Evolutionary conservation across 2,329 filamentous ascomycete genomes (phyloP).

Genomic region (Scytalidium sp.): DNA sequence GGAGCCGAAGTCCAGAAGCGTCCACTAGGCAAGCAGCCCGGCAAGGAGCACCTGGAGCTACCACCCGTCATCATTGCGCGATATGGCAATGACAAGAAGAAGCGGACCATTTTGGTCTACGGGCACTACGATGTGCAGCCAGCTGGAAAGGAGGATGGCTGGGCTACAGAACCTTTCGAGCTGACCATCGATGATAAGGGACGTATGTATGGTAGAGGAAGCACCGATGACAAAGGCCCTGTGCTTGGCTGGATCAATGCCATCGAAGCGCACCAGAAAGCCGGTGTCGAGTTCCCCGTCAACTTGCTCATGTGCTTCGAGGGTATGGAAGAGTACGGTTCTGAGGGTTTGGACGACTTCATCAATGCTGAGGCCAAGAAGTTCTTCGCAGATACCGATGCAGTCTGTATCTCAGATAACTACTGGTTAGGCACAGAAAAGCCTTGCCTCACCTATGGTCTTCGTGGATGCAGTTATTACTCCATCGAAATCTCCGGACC

Average conservation of each 20-base stretch:
- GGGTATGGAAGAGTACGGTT: constrained; percentile 99
- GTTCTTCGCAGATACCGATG: constrained; percentile 93
- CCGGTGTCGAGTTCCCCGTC: constrained; percentile 89
- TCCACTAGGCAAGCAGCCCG: constrained; percentile 85
- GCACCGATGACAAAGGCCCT: constrained; percentile 96
- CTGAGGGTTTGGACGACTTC: constrained; percentile 92
- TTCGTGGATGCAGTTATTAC: constrained; percentile 98
- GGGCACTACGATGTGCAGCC: constrained; percentile 99
- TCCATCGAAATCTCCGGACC: constrained; percentile 86
- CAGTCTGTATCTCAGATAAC: constrained; percentile 98
- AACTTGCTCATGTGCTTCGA: constrained; percentile 99
- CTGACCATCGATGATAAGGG: constrained; percentile 85
- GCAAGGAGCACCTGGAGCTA: constrained; percentile 84
- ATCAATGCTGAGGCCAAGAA: constrained; percentile 88
- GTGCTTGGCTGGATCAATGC: constrained; percentile 97
- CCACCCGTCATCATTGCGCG: constrained; percentile 89
- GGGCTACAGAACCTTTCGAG: constrained; percentile 92
- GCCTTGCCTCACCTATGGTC: constrained; percentile 94
- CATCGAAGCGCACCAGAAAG: constrained; percentile 96
- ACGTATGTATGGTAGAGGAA: constrained; percentile 93
- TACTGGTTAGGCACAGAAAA: constrained; percentile 99
- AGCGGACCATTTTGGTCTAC: constrained; percentile 94
- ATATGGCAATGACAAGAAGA: constrained; percentile 88
- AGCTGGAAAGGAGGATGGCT: constrained; percentile 88
- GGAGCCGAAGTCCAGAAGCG: constrained; percentile 87